phyloP scores from a whole-genome alignment of 148 eudicot species.

The Silene latifolia region DNA sequence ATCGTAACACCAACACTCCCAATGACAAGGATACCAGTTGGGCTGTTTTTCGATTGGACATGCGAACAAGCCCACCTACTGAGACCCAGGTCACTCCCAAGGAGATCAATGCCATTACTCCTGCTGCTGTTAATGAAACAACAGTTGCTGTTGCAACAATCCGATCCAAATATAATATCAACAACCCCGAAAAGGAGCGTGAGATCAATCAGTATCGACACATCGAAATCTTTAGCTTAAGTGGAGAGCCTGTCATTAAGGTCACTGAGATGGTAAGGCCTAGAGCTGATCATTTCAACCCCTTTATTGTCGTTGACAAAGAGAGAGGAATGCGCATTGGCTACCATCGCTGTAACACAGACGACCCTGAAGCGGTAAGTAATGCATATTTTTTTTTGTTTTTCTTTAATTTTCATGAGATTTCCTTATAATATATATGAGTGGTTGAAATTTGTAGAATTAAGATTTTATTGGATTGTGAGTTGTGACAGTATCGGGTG shows the following conservation, averaged over 20 bases:
- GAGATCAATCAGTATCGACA: constrained; percentile 18
- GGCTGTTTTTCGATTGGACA: constrained; percentile 19
- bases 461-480: neutral
- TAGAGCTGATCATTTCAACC: constrained; percentile 22
- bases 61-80: neutral
- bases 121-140: constrained; percentile 10
- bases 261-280: constrained; percentile 5
- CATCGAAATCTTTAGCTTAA: constrained; percentile 13
- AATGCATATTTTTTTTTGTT: no score
- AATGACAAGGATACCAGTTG: constrained; percentile 13
- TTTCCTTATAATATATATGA: no score
- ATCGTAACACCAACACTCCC: constrained; percentile 11
- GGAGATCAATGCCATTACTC: constrained; percentile 20
- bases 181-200: constrained; percentile 4
- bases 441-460: neutral
- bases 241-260: neutral
- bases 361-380: constrained; percentile 15
- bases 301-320: constrained; percentile 4
- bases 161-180: neutral
- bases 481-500: constrained; percentile 1
- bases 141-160: constrained; percentile 21
- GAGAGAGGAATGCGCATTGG: neutral
- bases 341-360: constrained; percentile 19
- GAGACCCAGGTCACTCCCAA: constrained; percentile 12
- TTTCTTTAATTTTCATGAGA: no score